Conservation (phyloP, 1,139 yeast genomes). For the Hanseniaspora uvarum region DNA sequence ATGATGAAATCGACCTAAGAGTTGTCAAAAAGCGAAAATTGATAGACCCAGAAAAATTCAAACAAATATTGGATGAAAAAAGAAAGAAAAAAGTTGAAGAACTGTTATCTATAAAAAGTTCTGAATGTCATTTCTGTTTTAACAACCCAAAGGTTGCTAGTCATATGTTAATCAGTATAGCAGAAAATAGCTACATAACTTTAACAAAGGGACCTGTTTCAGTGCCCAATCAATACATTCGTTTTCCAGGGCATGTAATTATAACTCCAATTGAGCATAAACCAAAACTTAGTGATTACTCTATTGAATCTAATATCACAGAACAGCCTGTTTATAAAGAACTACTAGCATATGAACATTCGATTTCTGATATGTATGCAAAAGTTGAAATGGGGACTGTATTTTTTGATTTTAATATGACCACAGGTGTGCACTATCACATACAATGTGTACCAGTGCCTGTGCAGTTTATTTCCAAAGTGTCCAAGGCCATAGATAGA, state of each 20-base stretch:
- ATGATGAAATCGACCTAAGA: conserved; percentile 15
- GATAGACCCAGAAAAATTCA: conserved; percentile 16
- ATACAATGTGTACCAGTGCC: conserved; percentile 56
- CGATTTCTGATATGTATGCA: conserved; percentile 39
- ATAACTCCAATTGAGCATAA: conserved; percentile 74
- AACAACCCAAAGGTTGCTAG: conserved; percentile 70
- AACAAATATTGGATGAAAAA: conserved; percentile 4
- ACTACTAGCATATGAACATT: conserved; percentile 36
- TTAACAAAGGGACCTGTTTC: conserved; percentile 83
- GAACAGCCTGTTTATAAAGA: conserved; percentile 36
- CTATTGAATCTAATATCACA: conserved; percentile 23
- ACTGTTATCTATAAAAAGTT: conserved; percentile 40
- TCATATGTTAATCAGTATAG: conserved; percentile 73
- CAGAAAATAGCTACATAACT: conserved; percentile 55
- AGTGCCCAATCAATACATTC: conserved; percentile 36
- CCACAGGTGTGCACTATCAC: conserved; percentile 53
- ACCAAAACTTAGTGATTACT: conserved; percentile 34
- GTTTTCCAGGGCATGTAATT: conserved; percentile 72
- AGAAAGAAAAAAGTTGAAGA: conserved; percentile 24
- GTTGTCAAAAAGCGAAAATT: conserved; percentile 17
- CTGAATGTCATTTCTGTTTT: conserved; percentile 70
- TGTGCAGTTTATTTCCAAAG: conserved; percentile 35
- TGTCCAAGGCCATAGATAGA: conserved; percentile 34
- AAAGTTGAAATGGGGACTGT: conserved; percentile 38
- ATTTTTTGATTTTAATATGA: conserved; percentile 52